Percentiles rank a stretch among this genome's conserved stretches.
phyloP scores from a whole-genome alignment of 148 eudicot genomes.

The Cornus florida region DNA sequence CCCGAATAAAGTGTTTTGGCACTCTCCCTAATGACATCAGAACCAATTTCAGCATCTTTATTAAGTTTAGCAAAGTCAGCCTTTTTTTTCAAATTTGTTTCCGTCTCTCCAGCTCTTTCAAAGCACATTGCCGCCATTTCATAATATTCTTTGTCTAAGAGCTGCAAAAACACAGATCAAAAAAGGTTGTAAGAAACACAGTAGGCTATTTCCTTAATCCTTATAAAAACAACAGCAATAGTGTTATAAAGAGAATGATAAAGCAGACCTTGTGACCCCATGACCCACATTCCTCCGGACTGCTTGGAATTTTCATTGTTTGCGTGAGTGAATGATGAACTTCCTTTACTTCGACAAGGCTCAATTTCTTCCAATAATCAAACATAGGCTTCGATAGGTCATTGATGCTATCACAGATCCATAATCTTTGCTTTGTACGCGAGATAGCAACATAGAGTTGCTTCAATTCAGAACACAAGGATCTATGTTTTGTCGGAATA shows the following conservation, averaged over 20 bases:
- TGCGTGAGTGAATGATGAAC: constrained; percentile 53
- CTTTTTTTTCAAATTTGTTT: not conserved
- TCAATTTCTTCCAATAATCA: constrained; percentile 45
- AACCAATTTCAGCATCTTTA: constrained; percentile 26
- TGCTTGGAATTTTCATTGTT: constrained; percentile 63
- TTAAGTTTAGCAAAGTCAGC: constrained; percentile 46
- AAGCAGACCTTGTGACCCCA: constrained; percentile 46
- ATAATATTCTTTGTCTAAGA: too few species aligned
- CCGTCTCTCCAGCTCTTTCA: constrained; percentile 41
- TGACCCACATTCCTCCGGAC: constrained; percentile 54
- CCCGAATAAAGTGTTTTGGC: constrained; percentile 56
- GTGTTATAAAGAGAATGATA: not conserved
- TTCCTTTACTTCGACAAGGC: constrained; percentile 48
- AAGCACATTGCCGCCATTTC: not conserved
- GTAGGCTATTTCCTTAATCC: too few species aligned
- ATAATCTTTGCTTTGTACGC: constrained; percentile 67
- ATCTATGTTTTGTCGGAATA: constrained; percentile 35
- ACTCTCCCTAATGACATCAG: constrained; percentile 40
- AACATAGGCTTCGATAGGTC: constrained; percentile 19
- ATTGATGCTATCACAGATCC: constrained; percentile 60
- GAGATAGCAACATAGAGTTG: constrained; percentile 69
- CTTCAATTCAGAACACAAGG: constrained; percentile 59
- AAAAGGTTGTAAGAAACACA: not conserved
- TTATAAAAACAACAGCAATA: not conserved
- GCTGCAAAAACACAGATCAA: not conserved